Evolutionary conservation across 208 protist species (phyloP), one percentile per base, ranked within the genome.

Genomic region (Trichomonas vaginalis): DNA sequence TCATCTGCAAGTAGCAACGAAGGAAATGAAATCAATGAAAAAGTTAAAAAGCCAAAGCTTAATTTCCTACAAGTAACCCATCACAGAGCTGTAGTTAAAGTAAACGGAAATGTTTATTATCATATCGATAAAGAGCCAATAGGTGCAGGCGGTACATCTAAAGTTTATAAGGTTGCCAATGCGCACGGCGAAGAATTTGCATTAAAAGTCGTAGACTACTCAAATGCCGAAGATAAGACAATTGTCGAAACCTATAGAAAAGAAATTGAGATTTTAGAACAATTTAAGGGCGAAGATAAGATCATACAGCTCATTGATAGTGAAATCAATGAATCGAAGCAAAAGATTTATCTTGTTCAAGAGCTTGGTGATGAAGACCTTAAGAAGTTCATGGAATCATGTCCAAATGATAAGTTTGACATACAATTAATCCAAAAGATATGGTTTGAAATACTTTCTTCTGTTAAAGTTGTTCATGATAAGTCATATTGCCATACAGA

Each of bases 391-490:
- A 96, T 95, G 32, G 86, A 92, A 51, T 70, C 56, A 70, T 70
- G 56, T 70, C 42, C 42, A 17, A 92, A 92, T 39, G 12, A 23
- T 17, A 35, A 1, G 42, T 23, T 35, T 35, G 49, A 95, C 0
- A 9, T 70, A 2, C 1, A 79, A 8, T 51, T 95, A 1, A 17
- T 96, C n/a, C 80, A 48, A 4, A 32, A 32, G 42, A 92, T 96
- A 8, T 97, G 79, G 96, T 87, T 95, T 61, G 70, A 97, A 39
- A 97, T 97, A 96, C 95, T 97, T 21, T 95, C 96, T 86, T 96
- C 96, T 6, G 97, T 98, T 35, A 35, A 97, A 70, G 90, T 90
- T 46, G 96, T 97, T 49, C 97, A 97, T 95, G 37, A 97, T 95
- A 70, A 96, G 37, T 45, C 96, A 35, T 96, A 97, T 51, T 95